Percentiles rank a stretch among this genome's conserved stretches.
Conservation (phyloP, 306 rosid species). For the Cicer arietinum region DNA sequence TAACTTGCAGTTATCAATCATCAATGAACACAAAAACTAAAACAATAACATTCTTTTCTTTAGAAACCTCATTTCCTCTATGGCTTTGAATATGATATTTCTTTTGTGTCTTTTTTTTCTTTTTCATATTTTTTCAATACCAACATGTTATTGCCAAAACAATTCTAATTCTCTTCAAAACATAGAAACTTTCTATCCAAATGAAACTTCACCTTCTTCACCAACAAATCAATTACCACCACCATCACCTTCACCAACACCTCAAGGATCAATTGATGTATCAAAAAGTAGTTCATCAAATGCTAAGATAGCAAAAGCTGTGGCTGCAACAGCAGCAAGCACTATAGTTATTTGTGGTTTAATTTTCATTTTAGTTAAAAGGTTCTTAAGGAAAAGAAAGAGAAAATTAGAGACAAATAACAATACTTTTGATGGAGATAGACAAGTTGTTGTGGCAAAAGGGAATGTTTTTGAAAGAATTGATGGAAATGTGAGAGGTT, state of each 20-base stretch:
- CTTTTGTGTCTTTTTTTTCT: slow-evolving; percentile 39
- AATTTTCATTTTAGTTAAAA: slow-evolving; percentile 53
- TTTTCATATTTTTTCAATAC: slow-evolving; percentile 34
- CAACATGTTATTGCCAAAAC: slow-evolving; percentile 47
- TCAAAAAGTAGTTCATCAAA: slow-evolving; percentile 45
- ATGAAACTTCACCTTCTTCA: slow-evolving; percentile 33
- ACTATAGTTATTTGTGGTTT: slow-evolving; percentile 62
- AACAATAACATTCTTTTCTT: slow-evolving; percentile 34
- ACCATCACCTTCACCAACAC: not conserved
- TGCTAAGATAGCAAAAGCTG: slow-evolving; percentile 58
- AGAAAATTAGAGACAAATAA: slow-evolving; percentile 38
- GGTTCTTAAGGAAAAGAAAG: slow-evolving; percentile 45
- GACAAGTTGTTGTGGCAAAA: slow-evolving; percentile 44
- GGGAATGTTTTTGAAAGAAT: slow-evolving; percentile 50
- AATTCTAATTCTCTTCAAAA: slow-evolving; percentile 56
- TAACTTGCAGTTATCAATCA: slow-evolving; percentile 33
- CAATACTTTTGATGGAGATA: slow-evolving; percentile 38
- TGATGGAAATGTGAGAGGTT: slow-evolving; percentile 63
- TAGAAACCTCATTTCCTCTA: slow-evolving; percentile 35
- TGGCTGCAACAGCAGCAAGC: slow-evolving; percentile 71
- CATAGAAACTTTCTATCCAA: slow-evolving; percentile 73
- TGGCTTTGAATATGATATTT: slow-evolving; percentile 51
- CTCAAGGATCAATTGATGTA: slow-evolving; percentile 3
- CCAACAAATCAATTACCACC: slow-evolving; percentile 35
- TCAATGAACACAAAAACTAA: slow-evolving; percentile 34